Base-by-base conservation (phyloP, 2,329 filamentous ascomycete species). In the Berkeleyomyces basicola region DNA sequence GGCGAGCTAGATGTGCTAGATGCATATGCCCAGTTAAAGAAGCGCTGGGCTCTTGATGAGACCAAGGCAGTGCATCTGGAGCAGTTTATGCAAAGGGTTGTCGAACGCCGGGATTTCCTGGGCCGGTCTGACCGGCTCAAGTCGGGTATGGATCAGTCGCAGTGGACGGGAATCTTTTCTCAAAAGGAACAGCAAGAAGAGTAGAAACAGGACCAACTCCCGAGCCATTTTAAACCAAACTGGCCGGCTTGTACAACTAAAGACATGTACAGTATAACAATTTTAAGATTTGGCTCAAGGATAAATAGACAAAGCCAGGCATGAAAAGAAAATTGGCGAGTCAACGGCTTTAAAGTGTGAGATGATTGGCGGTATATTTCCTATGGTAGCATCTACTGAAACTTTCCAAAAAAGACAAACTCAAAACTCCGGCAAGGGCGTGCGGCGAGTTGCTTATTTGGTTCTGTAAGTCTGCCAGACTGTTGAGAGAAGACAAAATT, bases 391-490 rank as follows among this genome's bases (percentile, higher is more conserved):
- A 58, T 23, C 33, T 40, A 58, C 51, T 59, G 33, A 10, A 43
- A 33, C 31, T 23, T 31, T 36, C 57, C 16, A 4, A 53, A 51
- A 53, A 16, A 44, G 36, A 42, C 49, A 44, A 53, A 53, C 49
- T 55, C 16, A 33, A 61, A 57, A 58, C 37, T 14, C 43, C 31
- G 3, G 7, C n/a, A 43, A 9, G 10, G 11, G 7, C n/a, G 37
- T 10, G 43, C 7, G 40, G 37, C 33, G 42, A 61, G 39, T 31
- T 36, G 51, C 49, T 65, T 65, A 65, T 58, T 74, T 74, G 71
- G 75, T 73, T 74, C 77, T 77, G 69, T 76, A 72, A 66, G 72
- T 76, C 72, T 78, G 76, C 75, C 76, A 82, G 70, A 75, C 80
- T 82, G 43, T 51, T 14, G 5, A 10, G 43, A 40, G 46, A 43